Base-by-base conservation (phyloP, 495 filamentous ascomycete genomes). In the Chaetomium fimeti region DNA sequence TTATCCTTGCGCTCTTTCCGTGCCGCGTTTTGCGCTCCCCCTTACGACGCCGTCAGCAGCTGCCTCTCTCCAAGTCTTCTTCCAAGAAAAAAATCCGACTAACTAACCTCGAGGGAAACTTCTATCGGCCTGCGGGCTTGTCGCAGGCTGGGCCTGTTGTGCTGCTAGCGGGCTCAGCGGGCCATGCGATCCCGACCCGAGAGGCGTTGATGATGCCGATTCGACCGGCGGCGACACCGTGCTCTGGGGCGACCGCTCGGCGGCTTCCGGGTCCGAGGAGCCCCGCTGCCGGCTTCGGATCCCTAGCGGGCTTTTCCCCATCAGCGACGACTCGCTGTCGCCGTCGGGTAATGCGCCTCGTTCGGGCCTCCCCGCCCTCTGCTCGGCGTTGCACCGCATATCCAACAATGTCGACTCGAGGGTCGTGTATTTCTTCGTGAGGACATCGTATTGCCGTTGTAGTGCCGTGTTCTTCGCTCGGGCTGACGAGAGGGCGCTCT, bases 11-110 rank as follows among this genome's bases (percentile, higher is more conserved):
- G 79, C 15, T 81, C 79, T 61, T 83, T 84, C 29, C 78, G 79
- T n/a, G 79, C 75, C 43, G 79, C 73, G 67, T 86, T 86, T 71
- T 86, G 83, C 0, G 84, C 78, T 11, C 84, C 84, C 16, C 80
- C 84, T 86, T 43, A 22, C 24, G 47, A 27, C 12, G 43, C 24
- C 49, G 68, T 79, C 66, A 83, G 76, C 67, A 74, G 13, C 40
- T 13, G 13, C 6, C 53, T 57, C 18, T 20, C 51, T 38, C 66
- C n/a, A 63, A 51, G 60, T 53, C 57, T 24, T n/a, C n/a, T 32
- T 60, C 36, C 24, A 64, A 53, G 64, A 59, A 36, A 51, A 59
- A 36, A 51, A 57, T 36, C 68, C 43, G 65, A 76, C 83, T 68
- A 61, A 76, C 83, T 68, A 61, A 82, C 74, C 76, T 76, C 76